Percentiles rank a stretch among this genome's conserved stretches.
Conservation (phyloP, 1,139 yeast species). For the Taphrina wiesneri region DNA sequence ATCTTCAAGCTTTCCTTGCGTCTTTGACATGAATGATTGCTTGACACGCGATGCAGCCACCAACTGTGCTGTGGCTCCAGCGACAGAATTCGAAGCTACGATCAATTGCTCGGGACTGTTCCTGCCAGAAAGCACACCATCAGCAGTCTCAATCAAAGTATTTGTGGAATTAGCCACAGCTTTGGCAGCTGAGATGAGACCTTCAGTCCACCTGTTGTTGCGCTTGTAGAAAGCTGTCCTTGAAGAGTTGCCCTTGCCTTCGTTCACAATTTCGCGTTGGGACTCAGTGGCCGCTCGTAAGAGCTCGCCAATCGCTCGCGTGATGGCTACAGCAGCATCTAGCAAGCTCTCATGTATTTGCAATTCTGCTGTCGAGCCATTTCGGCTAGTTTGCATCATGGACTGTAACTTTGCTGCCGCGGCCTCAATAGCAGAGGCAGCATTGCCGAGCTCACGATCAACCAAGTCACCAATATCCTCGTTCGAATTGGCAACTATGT, state of each 20-base stretch:
- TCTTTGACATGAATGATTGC: constrained; percentile 71
- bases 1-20: constrained; percentile 71
- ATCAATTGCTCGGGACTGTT: constrained; percentile 80
- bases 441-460: constrained; percentile 67
- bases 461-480: constrained; percentile 71
- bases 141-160: constrained; percentile 77
- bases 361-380: constrained; percentile 60
- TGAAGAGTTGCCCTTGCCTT: constrained; percentile 66
- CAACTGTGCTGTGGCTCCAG: constrained; percentile 88
- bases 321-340: constrained; percentile 77
- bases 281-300: constrained; percentile 78
- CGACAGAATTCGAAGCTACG: constrained; percentile 89
- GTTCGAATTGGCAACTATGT: constrained; percentile 42
- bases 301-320: constrained; percentile 72
- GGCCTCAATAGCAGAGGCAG: constrained; percentile 66
- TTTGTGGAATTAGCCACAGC: constrained; percentile 86
- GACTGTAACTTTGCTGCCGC: constrained; percentile 64
- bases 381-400: constrained; percentile 54
- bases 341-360: constrained; percentile 78
- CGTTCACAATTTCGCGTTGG: constrained; percentile 76
- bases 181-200: constrained; percentile 85
- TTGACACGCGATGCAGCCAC: constrained; percentile 92
- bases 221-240: constrained; percentile 80
- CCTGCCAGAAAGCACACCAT: constrained; percentile 67
- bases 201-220: constrained; percentile 93